Conservation (phyloP, 345 rosid species). For the Salix dunnii region DNA sequence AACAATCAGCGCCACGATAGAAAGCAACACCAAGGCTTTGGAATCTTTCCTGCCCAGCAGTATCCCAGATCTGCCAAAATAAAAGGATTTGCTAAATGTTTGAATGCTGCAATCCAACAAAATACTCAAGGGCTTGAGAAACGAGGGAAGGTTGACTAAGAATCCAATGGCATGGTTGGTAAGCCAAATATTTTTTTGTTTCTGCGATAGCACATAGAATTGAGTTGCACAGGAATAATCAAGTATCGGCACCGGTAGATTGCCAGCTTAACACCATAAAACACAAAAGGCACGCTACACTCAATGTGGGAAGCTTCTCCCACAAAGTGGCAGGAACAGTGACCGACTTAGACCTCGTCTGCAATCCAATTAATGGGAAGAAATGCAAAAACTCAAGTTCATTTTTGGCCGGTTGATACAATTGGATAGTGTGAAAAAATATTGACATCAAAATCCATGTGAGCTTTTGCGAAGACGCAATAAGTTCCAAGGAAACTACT, state of each 20-base stretch:
- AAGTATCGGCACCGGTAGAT: not conserved
- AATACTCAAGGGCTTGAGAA: not conserved
- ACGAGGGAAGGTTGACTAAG: not conserved
- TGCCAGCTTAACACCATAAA: not conserved
- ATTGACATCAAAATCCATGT: not conserved
- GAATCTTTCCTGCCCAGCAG: conserved; percentile 88
- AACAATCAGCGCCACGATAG: conserved; percentile 85
- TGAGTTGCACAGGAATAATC: not conserved
- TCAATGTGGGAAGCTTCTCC: not conserved
- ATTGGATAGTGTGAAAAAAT: too few species aligned
- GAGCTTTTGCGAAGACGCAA: not conserved
- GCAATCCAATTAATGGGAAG: not conserved
- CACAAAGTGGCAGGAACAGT: not conserved
- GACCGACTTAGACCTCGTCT: not conserved
- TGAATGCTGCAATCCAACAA: not conserved
- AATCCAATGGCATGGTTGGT: not conserved
- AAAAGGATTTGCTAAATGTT: not conserved
- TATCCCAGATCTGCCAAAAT: conserved; percentile 73
- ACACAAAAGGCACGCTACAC: not conserved
- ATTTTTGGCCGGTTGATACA: too few species aligned
- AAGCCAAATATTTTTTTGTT: not conserved
- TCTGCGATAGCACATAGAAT: not conserved
- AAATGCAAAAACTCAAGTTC: too few species aligned
- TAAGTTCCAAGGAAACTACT: not conserved
- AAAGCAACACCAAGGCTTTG: conserved; percentile 90